A percentile compares a stretch with the other conserved stretches of the same genome.
phyloP scores from a whole-genome alignment of 805 yeast genomes.

The Citeromyces matritensis region DNA sequence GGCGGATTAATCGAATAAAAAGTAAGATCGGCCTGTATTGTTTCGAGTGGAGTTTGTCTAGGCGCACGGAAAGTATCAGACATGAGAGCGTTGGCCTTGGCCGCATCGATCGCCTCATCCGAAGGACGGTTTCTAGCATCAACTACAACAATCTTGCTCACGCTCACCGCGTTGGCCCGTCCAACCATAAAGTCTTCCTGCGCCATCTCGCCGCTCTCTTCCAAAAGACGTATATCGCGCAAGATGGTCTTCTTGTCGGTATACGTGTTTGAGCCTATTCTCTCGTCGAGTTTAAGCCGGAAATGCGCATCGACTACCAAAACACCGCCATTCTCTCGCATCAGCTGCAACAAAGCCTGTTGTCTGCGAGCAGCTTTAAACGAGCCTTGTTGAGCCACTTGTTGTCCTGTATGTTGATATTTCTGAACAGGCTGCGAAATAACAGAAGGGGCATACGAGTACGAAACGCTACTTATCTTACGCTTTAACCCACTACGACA shows the following conservation, averaged over 20 bases:
- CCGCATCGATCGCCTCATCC: constrained; percentile 3
- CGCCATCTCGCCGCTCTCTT: constrained; percentile 11
- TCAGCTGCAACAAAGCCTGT: constrained; percentile 22
- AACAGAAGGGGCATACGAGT: neutral
- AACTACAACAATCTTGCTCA: constrained; percentile 4
- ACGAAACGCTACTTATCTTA: neutral
- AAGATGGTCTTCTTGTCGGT: constrained; percentile 41
- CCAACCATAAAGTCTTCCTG: constrained; percentile 3
- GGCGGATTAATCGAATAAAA: neutral
- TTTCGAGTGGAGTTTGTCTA: neutral
- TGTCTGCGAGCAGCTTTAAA: constrained; percentile 28
- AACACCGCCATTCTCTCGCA: constrained; percentile 29
- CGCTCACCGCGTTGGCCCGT: constrained; percentile 3
- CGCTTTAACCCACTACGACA: neutral
- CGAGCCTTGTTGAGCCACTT: no score
- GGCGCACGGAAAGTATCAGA: no score
- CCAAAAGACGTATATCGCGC: constrained; percentile 24
- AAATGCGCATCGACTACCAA: constrained; percentile 24
- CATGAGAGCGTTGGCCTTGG: neutral
- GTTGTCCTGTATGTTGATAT: no score
- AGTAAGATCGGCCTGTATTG: neutral
- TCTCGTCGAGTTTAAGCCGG: constrained; percentile 21
- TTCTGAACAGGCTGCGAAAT: no score
- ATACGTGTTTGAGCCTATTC: constrained; percentile 18
- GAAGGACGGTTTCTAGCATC: constrained; percentile 7